A percentile compares a stretch with the other conserved stretches of the same genome.
phyloP scores from a whole-genome alignment of 2,329 filamentous ascomycete genomes.

The Hymenoscyphus infarciens region DNA sequence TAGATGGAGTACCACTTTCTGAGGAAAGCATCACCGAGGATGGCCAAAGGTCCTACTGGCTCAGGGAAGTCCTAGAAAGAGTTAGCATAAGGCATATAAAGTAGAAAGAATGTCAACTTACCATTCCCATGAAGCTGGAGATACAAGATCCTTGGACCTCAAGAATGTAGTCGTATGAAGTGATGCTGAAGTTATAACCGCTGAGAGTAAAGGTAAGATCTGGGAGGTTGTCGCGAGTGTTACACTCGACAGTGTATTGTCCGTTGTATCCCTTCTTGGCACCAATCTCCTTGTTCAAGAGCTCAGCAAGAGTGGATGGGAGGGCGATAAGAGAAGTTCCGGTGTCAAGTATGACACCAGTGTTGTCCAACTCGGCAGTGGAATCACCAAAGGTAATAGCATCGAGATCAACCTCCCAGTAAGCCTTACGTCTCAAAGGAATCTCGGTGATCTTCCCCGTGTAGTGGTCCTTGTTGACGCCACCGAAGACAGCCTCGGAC shows the following conservation, averaged over 20 bases:
- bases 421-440: conserved; percentile 94
- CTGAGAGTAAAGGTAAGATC: conserved; percentile 88
- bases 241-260: conserved; percentile 92
- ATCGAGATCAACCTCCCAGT: conserved; percentile 98
- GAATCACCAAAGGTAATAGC: conserved; percentile 84
- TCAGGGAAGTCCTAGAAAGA: conserved; percentile 68
- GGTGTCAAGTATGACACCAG: conserved; percentile 95
- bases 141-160: conserved; percentile 95
- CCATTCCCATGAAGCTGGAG: conserved; percentile 97
- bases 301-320: conserved; percentile 84
- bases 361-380: conserved; percentile 85
- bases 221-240: conserved; percentile 76
- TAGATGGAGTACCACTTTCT: conserved; percentile 95
- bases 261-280: conserved; percentile 98
- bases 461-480: conserved; percentile 75
- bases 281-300: conserved; percentile 95
- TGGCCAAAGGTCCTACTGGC: conserved; percentile 86
- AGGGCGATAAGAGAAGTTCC: conserved; percentile 97
- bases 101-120: conserved; percentile 46
- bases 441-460: conserved; percentile 88
- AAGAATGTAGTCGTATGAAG: conserved; percentile 87
- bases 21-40: conserved; percentile 84
- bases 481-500: conserved; percentile 88
- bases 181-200: conserved; percentile 90
- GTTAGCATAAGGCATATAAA: conserved; percentile 64